Evolutionary conservation across 1,139 yeast species (phyloP).

Genomic region (Geotrichum klebahnii): DNA sequence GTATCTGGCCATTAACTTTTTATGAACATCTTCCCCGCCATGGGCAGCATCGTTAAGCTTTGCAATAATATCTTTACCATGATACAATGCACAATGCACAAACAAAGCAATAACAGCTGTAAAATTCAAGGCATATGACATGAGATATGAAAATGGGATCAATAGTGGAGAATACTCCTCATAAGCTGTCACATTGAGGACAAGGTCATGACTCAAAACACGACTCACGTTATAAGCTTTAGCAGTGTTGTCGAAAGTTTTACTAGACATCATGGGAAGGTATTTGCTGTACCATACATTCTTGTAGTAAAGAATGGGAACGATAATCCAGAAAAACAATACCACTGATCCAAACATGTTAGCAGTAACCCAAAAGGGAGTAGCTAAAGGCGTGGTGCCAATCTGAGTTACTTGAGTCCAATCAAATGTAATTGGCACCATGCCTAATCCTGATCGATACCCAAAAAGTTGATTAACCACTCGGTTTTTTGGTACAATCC

Average conservation of each 20-base stretch:
- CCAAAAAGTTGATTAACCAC: conserved; percentile 53
- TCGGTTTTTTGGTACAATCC: conserved; percentile 45
- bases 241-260: conserved; percentile 43
- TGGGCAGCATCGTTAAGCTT: conserved; percentile 9
- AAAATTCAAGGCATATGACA: conserved; percentile 37
- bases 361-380: conserved; percentile 49
- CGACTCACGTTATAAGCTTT: conserved; percentile 40
- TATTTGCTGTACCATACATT: conserved; percentile 46
- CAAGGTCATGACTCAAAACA: conserved; percentile 44
- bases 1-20: conserved; percentile 48
- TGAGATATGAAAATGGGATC: conserved; percentile 47
- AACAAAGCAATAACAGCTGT: conserved; percentile 51
- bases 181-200: conserved; percentile 38
- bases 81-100: conserved; percentile 45
- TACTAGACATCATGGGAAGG: conserved; percentile 45
- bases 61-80: conserved; percentile 42
- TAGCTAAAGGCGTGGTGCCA: conserved; percentile 48
- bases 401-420: conserved; percentile 42
- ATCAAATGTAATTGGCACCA: conserved; percentile 49
- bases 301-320: conserved; percentile 43
- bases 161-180: conserved; percentile 47
- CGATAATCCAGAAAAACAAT: conserved; percentile 35
- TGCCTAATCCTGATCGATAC: conserved; percentile 49
- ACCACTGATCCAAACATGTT: conserved; percentile 46
- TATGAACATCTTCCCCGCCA: conserved; percentile 35